A percentile compares a stretch with the other conserved stretches of the same genome.
Evolutionary conservation across 768 basidiomycete species (phyloP).

Genomic region (Suillus cothurnatus): DNA sequence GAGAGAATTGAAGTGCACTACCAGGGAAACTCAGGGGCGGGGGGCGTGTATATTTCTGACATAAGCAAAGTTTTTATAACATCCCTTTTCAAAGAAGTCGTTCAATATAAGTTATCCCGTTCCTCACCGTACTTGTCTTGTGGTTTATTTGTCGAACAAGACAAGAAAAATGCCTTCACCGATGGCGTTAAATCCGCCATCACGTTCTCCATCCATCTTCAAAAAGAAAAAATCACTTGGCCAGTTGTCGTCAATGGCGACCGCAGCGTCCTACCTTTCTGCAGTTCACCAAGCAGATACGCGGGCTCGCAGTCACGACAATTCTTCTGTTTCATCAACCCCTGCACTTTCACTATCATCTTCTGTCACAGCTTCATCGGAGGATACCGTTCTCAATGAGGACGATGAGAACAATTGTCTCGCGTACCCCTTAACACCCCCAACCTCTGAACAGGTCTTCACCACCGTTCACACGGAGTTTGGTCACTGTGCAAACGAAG

Average conservation of each 20-base stretch:
- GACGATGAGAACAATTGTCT: constrained; percentile 59
- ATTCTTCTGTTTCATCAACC: constrained; percentile 57
- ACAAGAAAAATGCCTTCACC: constrained; percentile 51
- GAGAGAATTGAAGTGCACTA: not conserved
- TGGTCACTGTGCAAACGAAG: constrained; percentile 83
- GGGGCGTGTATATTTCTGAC: not conserved
- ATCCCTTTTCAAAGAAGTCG: not conserved
- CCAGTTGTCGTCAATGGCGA: constrained; percentile 42
- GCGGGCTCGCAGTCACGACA: constrained; percentile 52
- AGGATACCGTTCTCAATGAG: constrained; percentile 66
- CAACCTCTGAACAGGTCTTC: constrained; percentile 81
- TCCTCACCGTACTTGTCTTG: constrained; percentile 15
- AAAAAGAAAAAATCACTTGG: constrained; percentile 52
- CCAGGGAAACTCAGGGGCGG: not conserved
- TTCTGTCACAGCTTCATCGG: constrained; percentile 67
- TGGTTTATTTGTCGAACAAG: constrained; percentile 14
- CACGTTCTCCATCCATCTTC: constrained; percentile 59
- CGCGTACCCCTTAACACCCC: constrained; percentile 60
- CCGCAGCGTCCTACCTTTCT: constrained; percentile 61
- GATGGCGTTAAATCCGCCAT: constrained; percentile 59
- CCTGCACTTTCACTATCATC: constrained; percentile 78
- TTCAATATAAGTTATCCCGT: not conserved
- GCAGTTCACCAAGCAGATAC: constrained; percentile 60
- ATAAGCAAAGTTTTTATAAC: constrained; percentile 1
- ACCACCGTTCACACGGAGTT: constrained; percentile 88